A percentile compares a stretch with the other conserved stretches of the same genome.
These are phyloP conservation scores for Leccinum subgranulosum DNA, from an alignment of 768 basidiomycete species.

Conservation along the genomic window DNA sequence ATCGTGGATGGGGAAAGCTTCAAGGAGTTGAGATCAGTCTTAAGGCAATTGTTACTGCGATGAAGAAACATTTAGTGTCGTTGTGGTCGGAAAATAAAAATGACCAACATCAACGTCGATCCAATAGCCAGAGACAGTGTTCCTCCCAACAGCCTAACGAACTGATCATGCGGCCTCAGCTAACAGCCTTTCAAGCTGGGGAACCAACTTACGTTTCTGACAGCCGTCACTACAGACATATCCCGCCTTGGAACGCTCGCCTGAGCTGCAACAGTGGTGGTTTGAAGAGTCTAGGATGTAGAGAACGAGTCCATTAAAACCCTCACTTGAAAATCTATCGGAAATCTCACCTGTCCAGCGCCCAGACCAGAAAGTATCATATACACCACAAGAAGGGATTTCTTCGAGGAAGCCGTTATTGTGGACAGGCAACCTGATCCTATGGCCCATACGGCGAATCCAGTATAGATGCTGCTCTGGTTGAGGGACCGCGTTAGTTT, in stretches of 20 bases:
- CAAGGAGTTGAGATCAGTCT: conserved; percentile 37
- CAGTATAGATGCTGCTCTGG: conserved; percentile 42
- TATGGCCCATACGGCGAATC: conserved; percentile 67
- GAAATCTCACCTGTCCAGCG: conserved; percentile 49
- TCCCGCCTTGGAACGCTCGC: conserved; percentile 67
- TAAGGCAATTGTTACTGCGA: conserved; percentile 46
- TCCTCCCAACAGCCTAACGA: conserved; percentile 67
- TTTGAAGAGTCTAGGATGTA: conserved; percentile 46
- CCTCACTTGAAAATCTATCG: neutral
- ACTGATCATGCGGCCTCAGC: conserved; percentile 36
- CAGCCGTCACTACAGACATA: conserved; percentile 74
- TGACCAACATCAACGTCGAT: conserved; percentile 49
- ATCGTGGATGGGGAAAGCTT: conserved; percentile 38
- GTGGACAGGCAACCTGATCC: conserved; percentile 72
- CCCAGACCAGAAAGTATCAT: conserved; percentile 61
- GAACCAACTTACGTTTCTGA: conserved; percentile 48
- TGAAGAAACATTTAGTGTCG: neutral
- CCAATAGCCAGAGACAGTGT: conserved; percentile 64
- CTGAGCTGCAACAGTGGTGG: conserved; percentile 70
- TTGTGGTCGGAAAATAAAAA: conserved; percentile 6
- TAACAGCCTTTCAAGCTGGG: neutral
- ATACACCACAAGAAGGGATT: conserved; percentile 53
- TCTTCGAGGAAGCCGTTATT: conserved; percentile 44
- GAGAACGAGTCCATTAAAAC: neutral
- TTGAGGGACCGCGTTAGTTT: neutral